These are phyloP conservation scores for Mikania micrantha DNA, from an alignment of 129 eudicot species.

Conservation along the genomic window DNA sequence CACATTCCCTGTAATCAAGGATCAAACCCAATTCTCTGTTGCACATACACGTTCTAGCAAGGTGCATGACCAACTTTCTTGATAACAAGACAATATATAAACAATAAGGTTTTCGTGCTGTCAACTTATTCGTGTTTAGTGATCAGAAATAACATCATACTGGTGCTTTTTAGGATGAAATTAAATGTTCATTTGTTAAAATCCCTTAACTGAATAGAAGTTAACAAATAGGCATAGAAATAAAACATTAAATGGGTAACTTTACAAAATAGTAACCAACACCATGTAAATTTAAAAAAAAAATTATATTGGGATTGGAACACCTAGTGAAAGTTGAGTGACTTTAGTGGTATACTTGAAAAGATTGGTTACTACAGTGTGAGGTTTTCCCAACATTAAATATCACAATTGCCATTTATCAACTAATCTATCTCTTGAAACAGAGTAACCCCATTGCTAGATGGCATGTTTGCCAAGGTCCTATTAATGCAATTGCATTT, in stretches of 20 bases:
- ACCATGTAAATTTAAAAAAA: too few relatives aligned
- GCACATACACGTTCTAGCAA: conserved; percentile 79
- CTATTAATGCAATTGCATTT: conserved; percentile 62
- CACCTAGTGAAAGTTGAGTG: too few relatives aligned
- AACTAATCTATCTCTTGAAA: conserved; percentile 16
- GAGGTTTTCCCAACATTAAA: too few relatives aligned
- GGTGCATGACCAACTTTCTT: conserved; percentile 33
- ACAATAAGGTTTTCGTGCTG: neutral
- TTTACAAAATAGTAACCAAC: too few relatives aligned
- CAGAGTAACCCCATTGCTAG: conserved; percentile 74
- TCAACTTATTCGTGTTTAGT: neutral
- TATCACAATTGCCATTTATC: neutral
- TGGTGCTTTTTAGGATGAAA: neutral
- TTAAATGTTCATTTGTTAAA: neutral
- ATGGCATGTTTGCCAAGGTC: conserved; percentile 90
- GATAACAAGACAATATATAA: neutral
- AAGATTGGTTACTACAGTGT: too few relatives aligned
- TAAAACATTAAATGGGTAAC: neutral
- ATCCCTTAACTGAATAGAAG: conserved; percentile 1
- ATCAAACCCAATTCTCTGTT: conserved; percentile 65
- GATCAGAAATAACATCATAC: conserved; percentile 4
- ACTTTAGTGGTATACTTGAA: neutral
- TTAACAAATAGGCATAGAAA: neutral
- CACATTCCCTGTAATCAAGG: conserved; percentile 57
- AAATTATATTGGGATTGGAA: too few relatives aligned